Percentiles rank a stretch among this genome's conserved stretches.
phyloP scores from a whole-genome alignment of 2,329 filamentous ascomycete genomes.

The Aureobasidium leucospermi region DNA sequence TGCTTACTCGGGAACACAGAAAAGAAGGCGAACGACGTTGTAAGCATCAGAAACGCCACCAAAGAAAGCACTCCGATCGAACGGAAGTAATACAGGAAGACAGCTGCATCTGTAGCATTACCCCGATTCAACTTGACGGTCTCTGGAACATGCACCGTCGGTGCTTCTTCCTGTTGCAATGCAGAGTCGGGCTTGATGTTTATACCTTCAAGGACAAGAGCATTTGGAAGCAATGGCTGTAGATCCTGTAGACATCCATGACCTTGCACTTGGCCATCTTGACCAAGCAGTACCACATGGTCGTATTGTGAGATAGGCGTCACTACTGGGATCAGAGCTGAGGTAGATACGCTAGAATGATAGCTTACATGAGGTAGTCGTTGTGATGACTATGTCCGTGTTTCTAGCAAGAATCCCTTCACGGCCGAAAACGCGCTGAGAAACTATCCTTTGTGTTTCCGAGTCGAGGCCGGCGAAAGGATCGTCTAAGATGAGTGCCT shows the following conservation, averaged over 20 bases:
- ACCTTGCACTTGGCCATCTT: no score
- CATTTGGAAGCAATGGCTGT: no score
- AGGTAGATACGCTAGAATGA: no score
- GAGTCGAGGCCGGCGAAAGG: slow-evolving; percentile 70
- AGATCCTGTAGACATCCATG: no score
- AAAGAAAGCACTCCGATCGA: neutral
- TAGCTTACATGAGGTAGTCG: neutral
- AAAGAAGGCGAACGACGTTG: neutral
- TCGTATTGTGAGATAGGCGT: no score
- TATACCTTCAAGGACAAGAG: no score
- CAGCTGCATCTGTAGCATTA: neutral
- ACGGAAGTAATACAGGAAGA: neutral
- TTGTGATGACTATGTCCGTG: neutral
- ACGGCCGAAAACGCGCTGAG: neutral
- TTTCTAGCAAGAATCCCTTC: neutral
- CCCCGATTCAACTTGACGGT: no score
- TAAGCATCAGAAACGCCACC: neutral
- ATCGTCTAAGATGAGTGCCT: slow-evolving; percentile 71
- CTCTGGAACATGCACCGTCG: no score
- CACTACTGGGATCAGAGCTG: no score
- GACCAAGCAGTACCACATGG: no score
- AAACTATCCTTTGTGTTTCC: neutral
- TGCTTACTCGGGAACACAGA: neutral
- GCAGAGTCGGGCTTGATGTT: no score
- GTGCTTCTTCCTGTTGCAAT: no score